A percentile compares a stretch with the other conserved stretches of the same genome.
Evolutionary conservation across 2,329 filamentous ascomycete species (phyloP).

Genomic region (Fusarium brevicatenulatum): DNA sequence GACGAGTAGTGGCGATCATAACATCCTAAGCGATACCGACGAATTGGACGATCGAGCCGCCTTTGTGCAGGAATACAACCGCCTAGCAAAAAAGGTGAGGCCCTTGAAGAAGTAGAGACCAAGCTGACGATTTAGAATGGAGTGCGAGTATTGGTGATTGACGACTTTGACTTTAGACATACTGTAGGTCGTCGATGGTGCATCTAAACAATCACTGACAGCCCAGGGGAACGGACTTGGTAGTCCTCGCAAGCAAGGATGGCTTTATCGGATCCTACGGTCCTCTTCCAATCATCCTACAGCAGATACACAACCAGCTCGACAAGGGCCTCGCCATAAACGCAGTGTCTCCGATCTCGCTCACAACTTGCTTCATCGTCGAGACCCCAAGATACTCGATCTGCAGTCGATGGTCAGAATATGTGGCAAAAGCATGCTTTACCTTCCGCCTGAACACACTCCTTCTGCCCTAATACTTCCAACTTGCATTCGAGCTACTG

Average conservation of each 20-base stretch:
- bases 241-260: slow-evolving; percentile 48
- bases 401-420: slow-evolving; percentile 69
- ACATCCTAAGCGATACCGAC: slow-evolving; percentile 59
- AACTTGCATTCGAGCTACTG: slow-evolving; percentile 73
- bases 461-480: slow-evolving; percentile 68
- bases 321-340: slow-evolving; percentile 51
- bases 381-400: slow-evolving; percentile 61
- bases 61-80: slow-evolving; percentile 69
- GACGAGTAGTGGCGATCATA: slow-evolving; percentile 64
- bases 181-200: slow-evolving; percentile 45
- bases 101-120: no score
- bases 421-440: slow-evolving; percentile 70
- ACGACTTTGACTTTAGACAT: slow-evolving; percentile 48
- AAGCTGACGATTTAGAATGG: slow-evolving; percentile 58
- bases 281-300: slow-evolving; percentile 34
- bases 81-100: slow-evolving; percentile 65
- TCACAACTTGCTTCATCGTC: slow-evolving; percentile 56
- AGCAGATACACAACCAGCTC: slow-evolving; percentile 2
- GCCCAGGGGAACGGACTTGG: slow-evolving; percentile 30
- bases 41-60: slow-evolving; percentile 58
- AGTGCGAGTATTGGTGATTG: slow-evolving; percentile 54
- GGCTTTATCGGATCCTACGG: slow-evolving; percentile 53
- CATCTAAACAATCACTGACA: slow-evolving; percentile 11
- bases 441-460: slow-evolving; percentile 68
- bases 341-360: slow-evolving; percentile 67